Percentiles rank a stretch among this genome's conserved stretches.
phyloP scores from a whole-genome alignment of 257 asterid genomes.

The Coffea canephora region DNA sequence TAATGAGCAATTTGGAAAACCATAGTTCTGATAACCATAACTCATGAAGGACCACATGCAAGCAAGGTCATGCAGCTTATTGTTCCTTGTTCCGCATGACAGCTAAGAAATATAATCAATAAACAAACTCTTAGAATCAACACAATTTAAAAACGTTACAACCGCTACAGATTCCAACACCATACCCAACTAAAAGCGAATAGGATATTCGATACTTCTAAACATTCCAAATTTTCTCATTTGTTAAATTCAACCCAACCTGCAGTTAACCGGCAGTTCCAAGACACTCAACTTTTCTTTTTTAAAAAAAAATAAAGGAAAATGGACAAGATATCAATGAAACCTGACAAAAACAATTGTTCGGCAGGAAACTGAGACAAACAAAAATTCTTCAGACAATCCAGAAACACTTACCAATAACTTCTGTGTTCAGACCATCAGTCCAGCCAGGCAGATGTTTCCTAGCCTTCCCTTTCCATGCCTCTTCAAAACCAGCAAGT shows the following conservation, averaged over 20 bases:
- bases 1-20: background rate
- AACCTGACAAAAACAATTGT: background rate
- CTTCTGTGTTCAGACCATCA: constrained; percentile 32
- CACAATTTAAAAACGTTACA: too few species aligned
- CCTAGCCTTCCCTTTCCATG: constrained; percentile 72
- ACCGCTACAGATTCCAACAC: background rate
- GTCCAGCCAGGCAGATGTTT: constrained; percentile 58
- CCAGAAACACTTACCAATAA: constrained; percentile 36
- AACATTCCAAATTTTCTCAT: background rate
- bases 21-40: background rate
- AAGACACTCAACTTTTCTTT: background rate
- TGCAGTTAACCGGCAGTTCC: background rate
- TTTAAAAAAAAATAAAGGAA: background rate
- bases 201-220: background rate
- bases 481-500: constrained; percentile 65
- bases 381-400: background rate
- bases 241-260: background rate
- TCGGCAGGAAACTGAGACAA: background rate
- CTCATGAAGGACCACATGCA: too few species aligned
- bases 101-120: background rate
- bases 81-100: background rate
- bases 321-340: background rate
- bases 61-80: background rate
- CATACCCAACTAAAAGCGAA: background rate
- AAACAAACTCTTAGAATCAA: background rate